These are phyloP conservation scores for Gastrodia elata DNA, from an alignment of 106 monocot species.

Conservation along the genomic window DNA sequence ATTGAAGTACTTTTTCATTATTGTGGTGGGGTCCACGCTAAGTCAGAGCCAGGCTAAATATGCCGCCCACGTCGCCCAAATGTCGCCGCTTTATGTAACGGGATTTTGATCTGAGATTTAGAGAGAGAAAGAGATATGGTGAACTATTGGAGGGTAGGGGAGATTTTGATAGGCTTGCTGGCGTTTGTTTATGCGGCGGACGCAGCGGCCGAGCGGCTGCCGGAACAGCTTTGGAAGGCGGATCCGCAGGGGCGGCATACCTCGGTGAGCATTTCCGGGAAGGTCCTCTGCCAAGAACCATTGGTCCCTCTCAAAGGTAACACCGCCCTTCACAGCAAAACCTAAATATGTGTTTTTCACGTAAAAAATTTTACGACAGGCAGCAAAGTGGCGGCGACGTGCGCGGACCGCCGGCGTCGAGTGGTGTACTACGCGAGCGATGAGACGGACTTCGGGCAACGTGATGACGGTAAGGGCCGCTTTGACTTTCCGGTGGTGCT, in stretches of 20 bases:
- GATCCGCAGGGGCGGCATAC: no score
- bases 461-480: constrained; percentile 35
- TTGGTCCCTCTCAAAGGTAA: constrained; percentile 67
- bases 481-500: constrained; percentile 29
- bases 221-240: constrained; percentile 14
- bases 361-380: constrained; percentile 33
- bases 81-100: no score
- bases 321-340: no score
- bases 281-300: constrained; percentile 79
- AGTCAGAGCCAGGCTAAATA: no score
- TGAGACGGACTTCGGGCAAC: constrained; percentile 45
- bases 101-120: no score
- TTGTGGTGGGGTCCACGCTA: no score
- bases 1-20: no score
- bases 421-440: constrained; percentile 40
- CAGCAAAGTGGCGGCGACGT: constrained; percentile 48
- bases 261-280: constrained; percentile 43
- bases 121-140: constrained; percentile 6
- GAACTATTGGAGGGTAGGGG: neutral
- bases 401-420: constrained; percentile 37
- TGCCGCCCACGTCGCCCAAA: no score
- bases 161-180: neutral
- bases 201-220: constrained; percentile 11
- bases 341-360: neutral
- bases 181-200: neutral